Conservation (phyloP, 768 basidiomycete genomes). For the Tricholoma sp. region DNA sequence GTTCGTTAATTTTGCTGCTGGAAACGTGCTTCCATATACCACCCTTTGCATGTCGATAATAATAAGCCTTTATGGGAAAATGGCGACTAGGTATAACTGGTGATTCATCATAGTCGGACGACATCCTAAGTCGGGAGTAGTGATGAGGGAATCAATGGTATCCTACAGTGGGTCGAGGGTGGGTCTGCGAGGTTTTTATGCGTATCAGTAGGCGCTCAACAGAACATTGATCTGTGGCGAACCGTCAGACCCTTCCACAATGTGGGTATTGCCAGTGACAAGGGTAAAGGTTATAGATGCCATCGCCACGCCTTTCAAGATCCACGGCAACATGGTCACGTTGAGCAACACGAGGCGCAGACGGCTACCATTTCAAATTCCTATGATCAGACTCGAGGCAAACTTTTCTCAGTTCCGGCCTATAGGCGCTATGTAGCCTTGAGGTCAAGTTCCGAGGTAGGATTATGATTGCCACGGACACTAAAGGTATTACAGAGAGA, state of each 20-base stretch:
- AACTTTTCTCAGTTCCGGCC: neutral
- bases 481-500: slow-evolving; percentile 1
- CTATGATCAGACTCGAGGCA: slow-evolving; percentile 11
- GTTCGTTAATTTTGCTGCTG: slow-evolving; percentile 25
- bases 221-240: slow-evolving; percentile 4
- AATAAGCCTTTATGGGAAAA: slow-evolving; percentile 28
- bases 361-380: slow-evolving; percentile 4
- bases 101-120: neutral
- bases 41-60: slow-evolving; percentile 33
- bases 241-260: slow-evolving; percentile 1
- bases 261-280: slow-evolving; percentile 8
- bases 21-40: slow-evolving; percentile 41
- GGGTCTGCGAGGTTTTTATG: slow-evolving; percentile 19
- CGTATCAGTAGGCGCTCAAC: slow-evolving; percentile 1
- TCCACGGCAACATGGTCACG: neutral
- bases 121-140: neutral
- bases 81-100: neutral
- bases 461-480: slow-evolving; percentile 1
- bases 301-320: slow-evolving; percentile 14
- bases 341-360: slow-evolving; percentile 24
- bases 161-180: slow-evolving; percentile 20
- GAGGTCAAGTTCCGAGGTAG: neutral
- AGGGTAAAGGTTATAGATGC: slow-evolving; percentile 11
- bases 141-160: neutral
- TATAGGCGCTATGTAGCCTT: slow-evolving; percentile 5